These are phyloP conservation scores for Alternaria novae-zelandiae DNA, from an alignment of 2,329 filamentous ascomycete genomes.

Conservation along the genomic window DNA sequence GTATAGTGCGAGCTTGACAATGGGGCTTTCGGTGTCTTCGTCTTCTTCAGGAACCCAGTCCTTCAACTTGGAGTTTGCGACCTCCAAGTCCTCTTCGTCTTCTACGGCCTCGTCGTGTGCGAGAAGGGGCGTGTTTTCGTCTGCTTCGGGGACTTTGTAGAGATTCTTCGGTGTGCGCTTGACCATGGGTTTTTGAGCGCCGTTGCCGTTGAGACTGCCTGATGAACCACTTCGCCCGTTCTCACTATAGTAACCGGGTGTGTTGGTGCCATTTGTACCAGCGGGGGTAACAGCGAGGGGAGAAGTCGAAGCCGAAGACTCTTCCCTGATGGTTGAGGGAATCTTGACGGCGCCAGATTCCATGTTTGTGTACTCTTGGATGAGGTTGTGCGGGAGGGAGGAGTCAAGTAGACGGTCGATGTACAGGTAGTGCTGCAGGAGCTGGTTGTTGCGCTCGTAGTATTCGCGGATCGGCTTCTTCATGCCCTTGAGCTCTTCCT, in stretches of 20 bases:
- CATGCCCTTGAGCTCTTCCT: conserved; percentile 75
- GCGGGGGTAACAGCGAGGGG: conserved; percentile 23
- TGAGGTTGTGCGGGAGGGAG: conserved; percentile 86
- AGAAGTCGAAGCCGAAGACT: conserved; percentile 50
- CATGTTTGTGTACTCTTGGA: conserved; percentile 83
- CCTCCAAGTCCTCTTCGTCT: conserved; percentile 47
- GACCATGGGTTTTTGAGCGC: conserved; percentile 37
- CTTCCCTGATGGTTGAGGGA: conserved; percentile 78
- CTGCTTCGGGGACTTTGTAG: conserved; percentile 70
- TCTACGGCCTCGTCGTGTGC: conserved; percentile 51
- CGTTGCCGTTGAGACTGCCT: conserved; percentile 34
- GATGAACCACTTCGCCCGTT: conserved; percentile 11
- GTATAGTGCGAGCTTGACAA: conserved; percentile 88
- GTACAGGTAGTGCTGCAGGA: conserved; percentile 91
- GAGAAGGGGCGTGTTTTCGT: conserved; percentile 70
- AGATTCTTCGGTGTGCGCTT: conserved; percentile 77
- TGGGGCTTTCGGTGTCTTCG: conserved; percentile 73
- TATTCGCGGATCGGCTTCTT: conserved; percentile 78
- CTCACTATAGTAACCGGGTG: conserved; percentile 24
- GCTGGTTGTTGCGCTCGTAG: conserved; percentile 86
- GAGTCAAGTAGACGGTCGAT: conserved; percentile 91
- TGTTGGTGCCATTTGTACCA: conserved; percentile 6
- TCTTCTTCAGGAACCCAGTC: conserved; percentile 73
- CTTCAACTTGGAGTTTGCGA: conserved; percentile 63
- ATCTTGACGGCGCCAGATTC: conserved; percentile 66